Evolutionary conservation across 306 rosid species (phyloP), one percentile per base, ranked within the genome.

Genomic region (Datisca glomerata): DNA sequence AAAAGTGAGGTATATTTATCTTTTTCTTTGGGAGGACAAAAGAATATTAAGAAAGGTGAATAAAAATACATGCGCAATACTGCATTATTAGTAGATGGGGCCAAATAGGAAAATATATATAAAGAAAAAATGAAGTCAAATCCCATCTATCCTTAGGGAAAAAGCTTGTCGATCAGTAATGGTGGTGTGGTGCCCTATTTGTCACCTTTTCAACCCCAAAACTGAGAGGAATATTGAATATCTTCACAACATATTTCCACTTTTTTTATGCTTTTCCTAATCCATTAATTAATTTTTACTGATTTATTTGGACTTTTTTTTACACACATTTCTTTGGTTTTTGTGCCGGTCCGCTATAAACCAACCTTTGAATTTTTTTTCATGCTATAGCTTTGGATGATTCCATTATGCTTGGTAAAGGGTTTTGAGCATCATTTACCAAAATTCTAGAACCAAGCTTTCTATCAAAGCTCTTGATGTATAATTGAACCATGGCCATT

Each of bases 101-200:
- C 75, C n/a, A n/a, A n/a, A n/a, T n/a, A n/a, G n/a, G n/a, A n/a
- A n/a, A n/a, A n/a, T n/a, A n/a, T n/a, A n/a, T n/a, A 57, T 57
- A 18, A 46, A 23, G 55, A 21, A 61, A n/a, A n/a, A 57, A 59
- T 36, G 63, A 68, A 64, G 72, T 73, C 75, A 68, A 68, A 73
- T 55, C 52, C 56, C 69, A 64, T 59, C 46, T 22, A 41, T 51
- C 66, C 47, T 51, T 59, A 23, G 28, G 18, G 12, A 16, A 59
- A 68, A 73, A 53, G 53, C 44, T 47, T 46, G 38, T 33, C 36
- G 13, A 31, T 60, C 60, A 48, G 45, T 46, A 59, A 61, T 55
- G 66, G 70, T 46, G 62, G 37, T 50, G 57, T 43, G 59, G 50
- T 51, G 54, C 69, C n/a, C n/a, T n/a, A n/a, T n/a, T 29, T 42